Evolutionary conservation across 2,329 filamentous ascomycete species (phyloP), one percentile per base, ranked within the genome.

Genomic region (Xylaria sp.): DNA sequence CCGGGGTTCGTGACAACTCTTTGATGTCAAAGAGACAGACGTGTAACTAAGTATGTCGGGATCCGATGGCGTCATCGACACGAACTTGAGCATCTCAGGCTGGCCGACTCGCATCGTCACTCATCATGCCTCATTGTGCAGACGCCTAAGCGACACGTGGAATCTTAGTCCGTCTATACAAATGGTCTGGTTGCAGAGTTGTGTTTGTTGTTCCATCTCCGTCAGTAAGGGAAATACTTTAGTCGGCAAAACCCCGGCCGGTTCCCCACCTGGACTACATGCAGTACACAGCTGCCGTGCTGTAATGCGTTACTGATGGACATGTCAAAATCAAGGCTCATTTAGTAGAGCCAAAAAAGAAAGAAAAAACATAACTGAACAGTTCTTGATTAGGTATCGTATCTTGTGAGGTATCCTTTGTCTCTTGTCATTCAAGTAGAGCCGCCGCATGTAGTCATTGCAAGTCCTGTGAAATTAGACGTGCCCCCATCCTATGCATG

Each of bases 221-320:
- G 15, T 26, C 11, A 13, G 4, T 17, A 28, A 23, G 44, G 5
- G 17, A 31, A 31, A 31, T 15, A 31, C 26, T 20, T 13, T 23
- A 10, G 20, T 28, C 66, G 65, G 67, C 23, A 57, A 70, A 69
- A 67, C 65, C 17, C 70, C 70, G 69, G 72, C 20, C n/a, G n/a
- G n/a, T 5, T 11, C 26, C 23, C 40, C 40, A 42, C 38, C 38
- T 17, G 5, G 5, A 42, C 23, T 23, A 33, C 31, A 33, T 28
- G 2, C 2, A 4, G 26, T 33, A 33, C 26, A 48, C 10, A 13
- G 20, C 20, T 48, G 23, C 23, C 10, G 5, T 48, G 9, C 10
- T 23, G 20, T 48, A 26, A 26, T 48, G 3, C 10, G 49, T 53
- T n/a, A n/a, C 40, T 42, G 17, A n/a, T 10, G 15, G n/a, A 20